A percentile compares a stretch with the other conserved stretches of the same genome.
Conservation (phyloP, 208 protist genomes). For the Trypanosoma avium region DNA sequence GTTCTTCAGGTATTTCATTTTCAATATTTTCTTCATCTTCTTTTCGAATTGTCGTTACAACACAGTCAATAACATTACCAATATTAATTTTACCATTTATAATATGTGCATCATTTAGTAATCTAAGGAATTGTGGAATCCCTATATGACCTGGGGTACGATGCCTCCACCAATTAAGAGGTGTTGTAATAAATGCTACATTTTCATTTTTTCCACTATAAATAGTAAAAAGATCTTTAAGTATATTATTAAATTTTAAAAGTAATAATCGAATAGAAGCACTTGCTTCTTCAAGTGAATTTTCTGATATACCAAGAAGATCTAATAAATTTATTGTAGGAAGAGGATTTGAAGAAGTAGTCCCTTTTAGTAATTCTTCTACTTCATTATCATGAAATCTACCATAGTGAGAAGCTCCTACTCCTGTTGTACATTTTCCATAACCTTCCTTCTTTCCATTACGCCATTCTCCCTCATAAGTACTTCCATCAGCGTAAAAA, state of each 20-base stretch:
- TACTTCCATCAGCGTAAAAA: slow-evolving; percentile 87
- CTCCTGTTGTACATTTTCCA: slow-evolving; percentile 56
- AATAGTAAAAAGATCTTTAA: slow-evolving; percentile 55
- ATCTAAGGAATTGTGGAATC: slow-evolving; percentile 62
- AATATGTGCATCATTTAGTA: slow-evolving; percentile 60
- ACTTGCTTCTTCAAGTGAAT: slow-evolving; percentile 23
- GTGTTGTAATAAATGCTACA: slow-evolving; percentile 62
- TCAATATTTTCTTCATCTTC: slow-evolving; percentile 20
- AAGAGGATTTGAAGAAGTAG: slow-evolving; percentile 26
- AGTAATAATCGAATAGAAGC: slow-evolving; percentile 47
- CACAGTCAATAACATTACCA: slow-evolving; percentile 46
- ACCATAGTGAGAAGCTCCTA: slow-evolving; percentile 45
- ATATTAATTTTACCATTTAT: slow-evolving; percentile 54
- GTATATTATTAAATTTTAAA: slow-evolving; percentile 66
- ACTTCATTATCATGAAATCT: slow-evolving; percentile 26
- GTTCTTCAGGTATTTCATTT: not conserved
- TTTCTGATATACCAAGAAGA: slow-evolving; percentile 38
- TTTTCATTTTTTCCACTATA: slow-evolving; percentile 41
- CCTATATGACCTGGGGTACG: slow-evolving; percentile 61
- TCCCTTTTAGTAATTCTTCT: slow-evolving; percentile 18
- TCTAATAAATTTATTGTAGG: slow-evolving; percentile 39
- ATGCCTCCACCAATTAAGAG: slow-evolving; percentile 70
- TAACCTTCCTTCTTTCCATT: slow-evolving; percentile 52
- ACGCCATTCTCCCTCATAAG: slow-evolving; percentile 83
- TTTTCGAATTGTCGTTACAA: slow-evolving; percentile 37